Evolutionary conservation across 768 basidiomycete species (phyloP), one percentile per base, ranked within the genome.

Genomic region (Cyclocybe aegerita): DNA sequence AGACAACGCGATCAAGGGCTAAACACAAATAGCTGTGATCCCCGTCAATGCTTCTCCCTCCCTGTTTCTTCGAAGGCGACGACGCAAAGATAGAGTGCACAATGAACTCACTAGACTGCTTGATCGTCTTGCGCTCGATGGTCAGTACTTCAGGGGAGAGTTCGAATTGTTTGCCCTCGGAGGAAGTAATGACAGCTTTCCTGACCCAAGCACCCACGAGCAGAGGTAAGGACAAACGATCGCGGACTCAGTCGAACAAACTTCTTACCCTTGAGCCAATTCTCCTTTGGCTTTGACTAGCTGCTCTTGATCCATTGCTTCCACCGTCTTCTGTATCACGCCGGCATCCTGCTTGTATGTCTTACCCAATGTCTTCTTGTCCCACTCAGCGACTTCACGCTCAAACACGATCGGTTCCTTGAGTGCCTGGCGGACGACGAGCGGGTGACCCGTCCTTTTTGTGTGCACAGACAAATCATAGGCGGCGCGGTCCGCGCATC

Each of bases 401-500:
- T 98, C 90, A 35, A 83, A 83, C 2, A 95, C 73, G 55, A 90
- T 79, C 4, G 94, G 93, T 62, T 93, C 88, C 65, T 89, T 86
- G 54, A 98, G 73, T 35, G 85, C 85, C 70, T 95, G 81, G 36
- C 93, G 79, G 31, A 98, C 97, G 38, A 94, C 82, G 16, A 98
- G 77, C 40, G 90, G 79, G 54, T 86, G 83, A 2, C 92, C 90
- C 29, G 97, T 98, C 73, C 75, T 85, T 30, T 81, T 78, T 52
- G 86, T 78, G 65, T 98, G 97, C 50, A 98, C 95, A 32, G 82
- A 85, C 60, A 99, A 70, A 71, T 99, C 97, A 69, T 98, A 98
- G 43, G 97, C 96, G 1, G 94, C 92, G 41, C 97, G 88, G 70
- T 99, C 97, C 33, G 97, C 97, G 71, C 97, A 99, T 7, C 97